Evolutionary conservation across 495 filamentous ascomycete species (phyloP), one percentile per base, ranked within the genome.

Genomic region (Penicillium pulvis): DNA sequence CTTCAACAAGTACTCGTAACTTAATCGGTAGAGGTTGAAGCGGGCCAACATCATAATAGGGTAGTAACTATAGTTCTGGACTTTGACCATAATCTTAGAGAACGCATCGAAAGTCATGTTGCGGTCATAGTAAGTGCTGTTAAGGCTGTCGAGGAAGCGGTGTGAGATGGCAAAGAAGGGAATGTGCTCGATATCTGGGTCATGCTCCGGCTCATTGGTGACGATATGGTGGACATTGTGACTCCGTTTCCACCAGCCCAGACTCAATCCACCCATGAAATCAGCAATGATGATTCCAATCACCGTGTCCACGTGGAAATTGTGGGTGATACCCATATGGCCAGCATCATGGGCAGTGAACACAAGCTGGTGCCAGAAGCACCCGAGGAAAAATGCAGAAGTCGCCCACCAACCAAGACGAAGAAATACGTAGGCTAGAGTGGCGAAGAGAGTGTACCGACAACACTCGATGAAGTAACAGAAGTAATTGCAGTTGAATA

Each of bases 201-300:
- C 94, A 71, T 98, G 94, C 69, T 97, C 94, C 24, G 94, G 91
- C 48, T 88, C 89, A 73, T 98, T 98, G 17, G 94, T 98, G 35
- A 98, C 90, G 63, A 98, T 92, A 64, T 98, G 94, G 70, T 98
- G 94, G 26, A 98, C 94, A 72, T 98, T 98, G 76, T 98, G 94
- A 71, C 86, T 97, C 53, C 84, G 82, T 72, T 98, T 98, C 94
- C 94, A 98, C 94, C 94, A 98, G 10, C 93, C 90, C 14, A 94
- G 59, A 46, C 90, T 94, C n/a, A 98, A 75, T 4, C 94, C 94
- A 20, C 94, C 94, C 3, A 93, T 76, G 63, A 89, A 98, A 69
- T 96, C 87, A 23, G 94, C 93, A 63, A 98, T 90, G 54, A 96
- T 73, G 63, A 98, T 96, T 35, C 91, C 93, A 62, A 98, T 91